phyloP scores from a whole-genome alignment of 2,329 filamentous ascomycete genomes.

The Uncinocarpus reesii region DNA sequence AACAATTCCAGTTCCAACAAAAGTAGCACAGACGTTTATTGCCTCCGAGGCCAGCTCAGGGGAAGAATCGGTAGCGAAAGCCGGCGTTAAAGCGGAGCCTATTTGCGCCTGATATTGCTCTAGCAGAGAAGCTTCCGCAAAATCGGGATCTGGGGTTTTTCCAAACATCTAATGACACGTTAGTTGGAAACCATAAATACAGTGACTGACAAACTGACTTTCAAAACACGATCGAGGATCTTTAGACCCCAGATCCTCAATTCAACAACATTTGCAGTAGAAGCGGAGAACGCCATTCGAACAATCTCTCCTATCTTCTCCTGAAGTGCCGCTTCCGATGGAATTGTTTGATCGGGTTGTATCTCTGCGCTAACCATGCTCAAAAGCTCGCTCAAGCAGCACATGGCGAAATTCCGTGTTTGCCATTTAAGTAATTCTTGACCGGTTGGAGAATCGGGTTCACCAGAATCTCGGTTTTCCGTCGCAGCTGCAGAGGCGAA shows the following conservation, averaged over 20 bases:
- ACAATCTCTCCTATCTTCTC: constrained; percentile 82
- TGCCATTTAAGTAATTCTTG: constrained; percentile 93
- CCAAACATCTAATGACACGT: constrained; percentile 61
- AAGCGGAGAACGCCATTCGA: constrained; percentile 93
- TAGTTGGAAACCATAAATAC: not conserved
- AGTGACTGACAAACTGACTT: constrained; percentile 34
- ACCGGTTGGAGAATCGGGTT: constrained; percentile 44
- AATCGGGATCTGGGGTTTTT: constrained; percentile 88
- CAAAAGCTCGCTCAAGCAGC: constrained; percentile 75
- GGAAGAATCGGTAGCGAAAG: constrained; percentile 90
- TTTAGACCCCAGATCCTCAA: constrained; percentile 83
- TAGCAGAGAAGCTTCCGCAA: constrained; percentile 88
- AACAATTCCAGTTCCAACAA: constrained; percentile 93
- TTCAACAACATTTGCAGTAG: constrained; percentile 83
- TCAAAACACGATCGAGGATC: constrained; percentile 85
- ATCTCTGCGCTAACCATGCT: constrained; percentile 67
- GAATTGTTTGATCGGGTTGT: constrained; percentile 64
- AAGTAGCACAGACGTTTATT: constrained; percentile 94
- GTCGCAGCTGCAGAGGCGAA: constrained; percentile 68
- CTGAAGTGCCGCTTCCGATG: constrained; percentile 69
- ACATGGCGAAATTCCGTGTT: constrained; percentile 86
- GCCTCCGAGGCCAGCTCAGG: constrained; percentile 92
- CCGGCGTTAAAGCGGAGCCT: constrained; percentile 87
- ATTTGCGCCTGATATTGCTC: constrained; percentile 99
- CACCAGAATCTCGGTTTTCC: constrained; percentile 47